Base-by-base conservation (phyloP, 2,329 filamentous ascomycete species). In the Dothiorella sarmentorum region DNA sequence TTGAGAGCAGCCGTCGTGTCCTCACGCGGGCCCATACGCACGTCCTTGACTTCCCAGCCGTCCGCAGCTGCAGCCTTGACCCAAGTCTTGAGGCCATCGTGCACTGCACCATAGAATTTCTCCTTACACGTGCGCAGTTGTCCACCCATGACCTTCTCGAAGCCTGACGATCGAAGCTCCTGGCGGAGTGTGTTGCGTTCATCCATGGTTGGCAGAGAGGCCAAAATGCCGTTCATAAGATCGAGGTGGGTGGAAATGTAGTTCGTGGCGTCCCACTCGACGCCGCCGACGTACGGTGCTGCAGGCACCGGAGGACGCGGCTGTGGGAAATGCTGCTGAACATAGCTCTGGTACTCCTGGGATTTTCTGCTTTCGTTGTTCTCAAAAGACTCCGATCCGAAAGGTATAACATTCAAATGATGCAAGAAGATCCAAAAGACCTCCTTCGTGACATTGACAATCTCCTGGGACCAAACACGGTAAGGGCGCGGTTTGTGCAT, bases 351-450 rank as follows among this genome's bases (percentile, higher is more conserved):
- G 11, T 61, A 15, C 15, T 45, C 38, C 17, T 15, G 17, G 7
- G 49, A 5, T 3, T 22, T 6, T 17, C 15, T 29, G 13, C 22
- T 37, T 2, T 38, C 35, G 27, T 60, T 45, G 17, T 51, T 60
- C 11, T 67, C 66, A 1, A 60, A 13, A 11, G 35, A 10, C 18
- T 59, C 58, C 22, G 65, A 62, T 1, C 86, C 83, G 31, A 89
- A 73, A 20, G 90, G 82, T 35, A 97, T 83, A 44, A 97, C 87
- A 67, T 97, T 97, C 60, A 96, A 80, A 65, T 96, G 89, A 74
- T 97, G 93, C 56, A 97, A 81, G 76, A 97, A 99, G 70, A 97
- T 97, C 93, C 93, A 99, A 71, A 99, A 99, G 26, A 97, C 93
- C 72, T 99, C 93, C 73, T 97, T 97, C 40, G 92, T 96, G 47